Evolutionary conservation across 1,284 basidiomycete species (phyloP), one percentile per base, ranked within the genome.

Genomic region (Blastosporella zonata): DNA sequence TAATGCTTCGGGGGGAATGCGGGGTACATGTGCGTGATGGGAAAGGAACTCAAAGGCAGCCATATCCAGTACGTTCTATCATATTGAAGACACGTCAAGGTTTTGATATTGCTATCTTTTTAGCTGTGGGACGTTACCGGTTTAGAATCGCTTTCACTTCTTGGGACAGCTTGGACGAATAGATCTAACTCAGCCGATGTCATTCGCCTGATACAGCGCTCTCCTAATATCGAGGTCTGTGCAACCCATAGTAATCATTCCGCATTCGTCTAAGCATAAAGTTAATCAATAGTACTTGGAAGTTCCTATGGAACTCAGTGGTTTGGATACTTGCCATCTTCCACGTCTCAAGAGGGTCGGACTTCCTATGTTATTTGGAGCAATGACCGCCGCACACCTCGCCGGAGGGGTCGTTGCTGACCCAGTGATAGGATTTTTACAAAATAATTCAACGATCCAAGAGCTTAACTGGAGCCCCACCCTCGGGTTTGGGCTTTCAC

Each of bases 101-200:
- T 7, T 29, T 15, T 43, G 12, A 35, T 7, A 35, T 25, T 2
- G 9, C 6, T 35, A 18, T 35, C 18, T 20, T 34, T 18, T 2
- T 34, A 74, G 73, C 55, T 69, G 6, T 77, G 73, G 72, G 62
- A 59, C 8, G 59, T 73, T n/a, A 51, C 55, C 2, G 67, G 72
- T 48, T 58, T 76, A 8, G 61, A 57, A n/a, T 66, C 67, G 15
- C 41, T 77, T 7, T 64, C 62, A 18, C 55, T 77, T 10, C 55
- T 58, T n/a, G 73, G 73, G 8, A 58, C 67, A 36, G 59, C 63
- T 3, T 75, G 70, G 70, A 60, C 67, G 13, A 68, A 62, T 38
- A 55, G 63, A 8, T 55, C 59, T 2, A 70, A 71, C 49, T 60
- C 62, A 25, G 49, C 51, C 9, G 64, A 69, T 50, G 44, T 76